Evolutionary conservation across 148 eudicot genomes (phyloP).

Genomic region (Fallopia convolvulus): DNA sequence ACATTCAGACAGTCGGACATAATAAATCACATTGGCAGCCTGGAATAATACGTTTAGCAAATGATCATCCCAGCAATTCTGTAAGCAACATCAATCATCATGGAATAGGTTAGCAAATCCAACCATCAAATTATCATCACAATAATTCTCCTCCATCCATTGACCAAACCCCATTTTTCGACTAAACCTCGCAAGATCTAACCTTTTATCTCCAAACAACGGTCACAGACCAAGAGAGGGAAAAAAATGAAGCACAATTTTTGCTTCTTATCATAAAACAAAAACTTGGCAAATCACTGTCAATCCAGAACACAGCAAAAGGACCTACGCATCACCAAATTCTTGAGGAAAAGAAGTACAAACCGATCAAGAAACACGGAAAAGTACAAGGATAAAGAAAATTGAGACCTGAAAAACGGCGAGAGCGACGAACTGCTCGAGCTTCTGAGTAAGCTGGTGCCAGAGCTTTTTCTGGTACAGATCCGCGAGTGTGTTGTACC

Average conservation of each 20-base stretch:
- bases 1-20: not conserved
- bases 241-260: not conserved
- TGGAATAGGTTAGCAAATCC: not conserved
- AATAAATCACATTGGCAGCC: not conserved
- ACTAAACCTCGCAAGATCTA: not conserved
- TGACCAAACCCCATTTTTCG: not conserved
- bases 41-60: not conserved
- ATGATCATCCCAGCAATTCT: too few species aligned
- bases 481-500: conserved; percentile 72
- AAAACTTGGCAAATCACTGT: not conserved
- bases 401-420: conserved; percentile 58
- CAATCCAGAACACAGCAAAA: not conserved
- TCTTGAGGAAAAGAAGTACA: not conserved
- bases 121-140: not conserved
- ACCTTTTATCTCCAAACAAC: not conserved
- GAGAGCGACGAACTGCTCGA: conserved; percentile 72
- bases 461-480: conserved; percentile 92
- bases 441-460: conserved; percentile 90
- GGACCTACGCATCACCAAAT: not conserved
- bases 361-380: not conserved
- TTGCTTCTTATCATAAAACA: not conserved
- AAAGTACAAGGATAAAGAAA: not conserved
- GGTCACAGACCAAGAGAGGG: not conserved
- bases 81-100: not conserved
- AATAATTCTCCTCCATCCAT: not conserved